phyloP scores from a whole-genome alignment of 1,284 basidiomycete species.

The Rhodotorula glutinis region DNA sequence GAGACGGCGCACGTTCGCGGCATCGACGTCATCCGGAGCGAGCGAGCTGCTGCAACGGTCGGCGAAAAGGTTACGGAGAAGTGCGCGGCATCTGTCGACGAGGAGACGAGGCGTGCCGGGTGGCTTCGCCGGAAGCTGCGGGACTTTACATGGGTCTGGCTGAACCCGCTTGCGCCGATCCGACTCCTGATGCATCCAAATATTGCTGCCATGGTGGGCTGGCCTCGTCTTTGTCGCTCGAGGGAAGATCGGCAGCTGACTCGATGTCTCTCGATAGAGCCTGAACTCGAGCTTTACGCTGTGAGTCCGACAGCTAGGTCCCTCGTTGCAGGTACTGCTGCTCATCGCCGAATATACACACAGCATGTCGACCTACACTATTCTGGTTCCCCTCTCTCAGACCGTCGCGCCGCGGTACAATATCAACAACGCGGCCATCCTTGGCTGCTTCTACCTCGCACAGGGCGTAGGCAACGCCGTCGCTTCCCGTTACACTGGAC shows the following conservation, averaged over 20 bases:
- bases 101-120: neutral
- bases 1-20: constrained; percentile 65
- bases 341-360: neutral
- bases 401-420: constrained; percentile 55
- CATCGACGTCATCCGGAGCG: constrained; percentile 47
- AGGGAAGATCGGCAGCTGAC: neutral
- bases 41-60: constrained; percentile 12
- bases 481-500: constrained; percentile 57
- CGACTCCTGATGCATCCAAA: constrained; percentile 60
- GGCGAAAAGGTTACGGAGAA: constrained; percentile 31
- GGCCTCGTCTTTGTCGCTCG: constrained; percentile 18
- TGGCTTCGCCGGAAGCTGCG: neutral
- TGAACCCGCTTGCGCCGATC: constrained; percentile 62
- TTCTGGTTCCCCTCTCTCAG: constrained; percentile 39
- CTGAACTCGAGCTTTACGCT: constrained; percentile 38
- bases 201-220: constrained; percentile 57
- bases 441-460: constrained; percentile 62
- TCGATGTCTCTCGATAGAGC: constrained; percentile 1
- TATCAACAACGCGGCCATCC: constrained; percentile 59
- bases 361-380: constrained; percentile 10
- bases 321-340: neutral
- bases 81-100: neutral
- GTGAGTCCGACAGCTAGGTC: constrained; percentile 2
- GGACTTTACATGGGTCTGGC: constrained; percentile 52
- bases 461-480: constrained; percentile 58